Evolutionary conservation across 176 grass and related monocot genomes (phyloP).

Genomic region (Juncus effusus): DNA sequence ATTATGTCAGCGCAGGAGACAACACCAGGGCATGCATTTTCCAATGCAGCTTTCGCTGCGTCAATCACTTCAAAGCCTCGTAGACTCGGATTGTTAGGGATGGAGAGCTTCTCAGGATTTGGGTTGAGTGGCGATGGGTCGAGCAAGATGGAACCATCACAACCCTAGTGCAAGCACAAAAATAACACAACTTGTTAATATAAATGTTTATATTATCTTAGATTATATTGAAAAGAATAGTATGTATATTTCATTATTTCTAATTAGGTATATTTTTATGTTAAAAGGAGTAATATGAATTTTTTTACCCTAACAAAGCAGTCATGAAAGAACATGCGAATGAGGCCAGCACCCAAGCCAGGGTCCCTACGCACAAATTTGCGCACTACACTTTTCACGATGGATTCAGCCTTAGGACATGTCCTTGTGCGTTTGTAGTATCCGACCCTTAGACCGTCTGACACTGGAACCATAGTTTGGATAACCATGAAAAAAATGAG

Average conservation of each 20-base stretch:
- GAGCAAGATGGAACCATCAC: conserved; percentile 20
- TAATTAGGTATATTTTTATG: too few species aligned
- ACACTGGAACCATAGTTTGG: neutral
- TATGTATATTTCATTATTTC: too few species aligned
- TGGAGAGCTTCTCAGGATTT: conserved; percentile 7
- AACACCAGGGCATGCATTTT: conserved; percentile 9
- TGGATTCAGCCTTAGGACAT: conserved; percentile 24
- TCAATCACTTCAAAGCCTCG: conserved; percentile 23
- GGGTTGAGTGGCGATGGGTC: conserved; percentile 1
- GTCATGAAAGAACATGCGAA: conserved; percentile 35
- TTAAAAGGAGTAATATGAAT: conserved; percentile 2
- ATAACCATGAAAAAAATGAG: conserved; percentile 1
- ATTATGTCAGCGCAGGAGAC: conserved; percentile 28
- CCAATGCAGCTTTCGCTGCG: conserved; percentile 6
- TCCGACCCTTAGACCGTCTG: conserved; percentile 9
- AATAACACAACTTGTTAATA: too few species aligned
- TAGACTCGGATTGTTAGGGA: conserved; percentile 20
- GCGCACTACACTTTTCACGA: conserved; percentile 18
- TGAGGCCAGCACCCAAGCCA: conserved; percentile 13
- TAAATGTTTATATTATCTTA: too few species aligned
- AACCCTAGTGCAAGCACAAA: conserved; percentile 3
- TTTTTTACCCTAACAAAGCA: conserved; percentile 34
- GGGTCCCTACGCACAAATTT: neutral
- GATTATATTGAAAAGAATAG: too few species aligned
- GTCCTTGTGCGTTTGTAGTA: conserved; percentile 2